Percentiles rank a stretch among this genome's conserved stretches.
phyloP scores from a whole-genome alignment of 2,329 filamentous ascomycete species.

The Myrmaecium sp. region DNA sequence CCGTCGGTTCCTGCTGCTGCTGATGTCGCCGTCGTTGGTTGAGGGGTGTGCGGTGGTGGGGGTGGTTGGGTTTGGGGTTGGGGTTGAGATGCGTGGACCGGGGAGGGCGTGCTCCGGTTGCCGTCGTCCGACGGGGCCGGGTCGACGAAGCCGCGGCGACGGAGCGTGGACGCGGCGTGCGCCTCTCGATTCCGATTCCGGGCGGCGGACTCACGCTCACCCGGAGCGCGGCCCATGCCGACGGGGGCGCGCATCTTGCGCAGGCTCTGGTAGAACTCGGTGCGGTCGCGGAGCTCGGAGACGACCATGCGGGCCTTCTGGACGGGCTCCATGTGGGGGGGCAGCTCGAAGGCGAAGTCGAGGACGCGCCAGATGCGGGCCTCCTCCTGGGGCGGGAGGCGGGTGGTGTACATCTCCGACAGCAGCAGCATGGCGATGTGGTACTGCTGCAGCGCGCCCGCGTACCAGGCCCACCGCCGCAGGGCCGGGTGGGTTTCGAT shows the following conservation, averaged over 20 bases:
- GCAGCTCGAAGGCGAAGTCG: constrained; percentile 53
- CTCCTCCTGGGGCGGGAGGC: constrained; percentile 38
- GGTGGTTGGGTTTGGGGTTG: too few species aligned
- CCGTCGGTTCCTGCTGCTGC: too few species aligned
- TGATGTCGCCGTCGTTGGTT: too few species aligned
- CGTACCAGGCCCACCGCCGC: constrained; percentile 50
- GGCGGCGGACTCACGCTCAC: too few species aligned
- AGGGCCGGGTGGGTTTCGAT: constrained; percentile 37
- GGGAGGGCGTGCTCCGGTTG: too few species aligned
- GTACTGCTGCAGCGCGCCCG: constrained; percentile 55
- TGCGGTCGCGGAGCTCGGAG: constrained; percentile 43
- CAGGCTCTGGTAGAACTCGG: constrained; percentile 40
- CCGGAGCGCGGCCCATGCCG: constrained; percentile 24
- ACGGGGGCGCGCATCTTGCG: constrained; percentile 40
- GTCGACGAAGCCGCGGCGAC: too few species aligned
- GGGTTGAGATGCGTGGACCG: too few species aligned
- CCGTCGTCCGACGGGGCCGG: too few species aligned
- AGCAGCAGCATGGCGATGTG: constrained; percentile 53
- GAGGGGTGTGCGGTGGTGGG: too few species aligned
- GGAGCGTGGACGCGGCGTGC: too few species aligned
- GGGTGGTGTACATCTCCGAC: constrained; percentile 46
- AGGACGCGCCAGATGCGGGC: constrained; percentile 53
- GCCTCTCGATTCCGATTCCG: too few species aligned
- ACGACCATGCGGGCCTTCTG: constrained; percentile 46
- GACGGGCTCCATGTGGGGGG: constrained; percentile 32